Evolutionary conservation across 768 basidiomycete genomes (phyloP).

Genomic region (Pisolithus marmoratus): DNA sequence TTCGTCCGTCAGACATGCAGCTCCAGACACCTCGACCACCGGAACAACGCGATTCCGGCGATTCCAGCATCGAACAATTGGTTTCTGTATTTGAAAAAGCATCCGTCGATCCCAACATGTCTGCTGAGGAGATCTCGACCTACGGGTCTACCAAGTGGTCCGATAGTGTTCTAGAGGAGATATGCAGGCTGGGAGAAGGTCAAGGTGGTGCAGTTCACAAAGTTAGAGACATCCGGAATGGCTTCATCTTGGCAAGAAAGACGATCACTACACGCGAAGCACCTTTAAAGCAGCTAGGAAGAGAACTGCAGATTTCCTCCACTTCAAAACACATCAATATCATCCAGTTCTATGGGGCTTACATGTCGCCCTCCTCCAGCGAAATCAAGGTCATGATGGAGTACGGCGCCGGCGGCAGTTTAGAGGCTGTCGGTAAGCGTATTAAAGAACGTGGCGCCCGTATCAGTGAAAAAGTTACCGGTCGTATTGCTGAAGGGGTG

Average conservation of each 20-base stretch:
- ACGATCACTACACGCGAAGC: conserved; percentile 88
- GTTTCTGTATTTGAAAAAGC: conserved; percentile 26
- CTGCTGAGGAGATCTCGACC: conserved; percentile 32
- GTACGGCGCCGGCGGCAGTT: conserved; percentile 76
- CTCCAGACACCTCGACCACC: conserved; percentile 29
- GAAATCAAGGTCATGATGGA: conserved; percentile 98
- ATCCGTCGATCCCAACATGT: conserved; percentile 27
- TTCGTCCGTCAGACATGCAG: conserved; percentile 33
- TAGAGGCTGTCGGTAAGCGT: conserved; percentile 84
- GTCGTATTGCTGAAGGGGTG: conserved; percentile 90
- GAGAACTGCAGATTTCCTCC: conserved; percentile 88
- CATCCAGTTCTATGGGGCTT: conserved; percentile 88
- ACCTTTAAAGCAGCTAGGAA: conserved; percentile 85
- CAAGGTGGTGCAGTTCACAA: conserved; percentile 96
- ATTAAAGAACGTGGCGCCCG: conserved; percentile 74
- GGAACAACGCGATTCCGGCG: conserved; percentile 20
- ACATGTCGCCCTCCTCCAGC: conserved; percentile 77
- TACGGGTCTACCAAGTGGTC: conserved; percentile 40
- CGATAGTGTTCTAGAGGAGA: conserved; percentile 70
- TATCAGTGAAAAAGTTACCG: conserved; percentile 84
- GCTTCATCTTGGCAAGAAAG: conserved; percentile 87
- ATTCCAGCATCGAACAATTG: conserved; percentile 33
- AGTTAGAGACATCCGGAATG: conserved; percentile 78
- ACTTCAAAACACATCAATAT: conserved; percentile 83
- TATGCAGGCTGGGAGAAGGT: conserved; percentile 83